Base-by-base conservation (phyloP, 768 basidiomycete genomes). In the Mycena rebaudengoi region DNA sequence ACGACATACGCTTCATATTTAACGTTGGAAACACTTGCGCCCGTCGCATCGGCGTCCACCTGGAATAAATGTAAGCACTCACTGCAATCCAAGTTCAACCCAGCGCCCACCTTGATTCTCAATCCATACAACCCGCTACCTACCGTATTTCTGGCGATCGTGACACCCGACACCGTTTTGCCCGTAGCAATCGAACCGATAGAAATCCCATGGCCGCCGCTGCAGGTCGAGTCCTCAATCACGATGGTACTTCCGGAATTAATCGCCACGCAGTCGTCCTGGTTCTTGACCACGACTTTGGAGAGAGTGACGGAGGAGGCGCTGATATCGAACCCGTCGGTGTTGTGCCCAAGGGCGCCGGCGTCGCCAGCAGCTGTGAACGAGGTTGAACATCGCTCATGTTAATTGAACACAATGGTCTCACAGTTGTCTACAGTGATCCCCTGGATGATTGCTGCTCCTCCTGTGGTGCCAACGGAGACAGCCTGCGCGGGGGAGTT, bases 161-260 rank as follows among this genome's bases (percentile, higher is more conserved):
- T 39, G 14, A 86, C 69, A 41, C 66, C 68, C 0, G 78, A 77
- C 13, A 85, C 82, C 2, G 73, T 70, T 5, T 58, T 66, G 37
- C 74, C 62, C 7, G 79, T 79, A 5, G 66, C 44, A 59, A 83
- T 80, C 1, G 83, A 82, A 18, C 82, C 85, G 16, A 86, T 78
- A 13, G 80, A 81, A 69, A 84, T 76, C 18, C 86, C 85, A 53
- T 87, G 86, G 8, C 85, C 83, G 18, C 76, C 75, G 3, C 64
- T 63, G 72, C 86, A 86, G 20, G 69, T 85, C 79, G 43, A 77
- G 37, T 62, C 74, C 57, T 74, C 84, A 46, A 54, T 61, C 0
- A 32, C 73, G 68, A 62, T 73, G 67, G 25, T 55, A 40, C 32
- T 56, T 5, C 70, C 70, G 5, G 54, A 53, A 32, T 69, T 69